These are phyloP conservation scores for Pyropia yezoensis DNA, from an alignment of 23 red algal species.

Conservation along the genomic window DNA sequence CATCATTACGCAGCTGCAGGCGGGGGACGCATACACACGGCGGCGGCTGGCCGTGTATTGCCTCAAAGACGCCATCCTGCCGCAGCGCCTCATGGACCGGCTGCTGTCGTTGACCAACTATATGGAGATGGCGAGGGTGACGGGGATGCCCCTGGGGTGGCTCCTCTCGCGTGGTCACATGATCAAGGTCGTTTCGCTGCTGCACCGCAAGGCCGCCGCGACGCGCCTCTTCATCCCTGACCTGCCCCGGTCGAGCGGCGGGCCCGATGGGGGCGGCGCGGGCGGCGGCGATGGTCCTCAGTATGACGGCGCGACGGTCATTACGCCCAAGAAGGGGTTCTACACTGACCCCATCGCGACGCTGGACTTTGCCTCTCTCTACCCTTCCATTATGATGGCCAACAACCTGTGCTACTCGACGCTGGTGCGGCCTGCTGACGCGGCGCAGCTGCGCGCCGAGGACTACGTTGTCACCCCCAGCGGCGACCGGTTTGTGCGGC, in stretches of 20 bases:
- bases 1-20: constrained; percentile 90
- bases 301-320: constrained; percentile 97
- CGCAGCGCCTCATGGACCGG: constrained; percentile 90
- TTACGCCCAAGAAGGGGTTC: constrained; percentile 68
- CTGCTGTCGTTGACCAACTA: constrained; percentile 96
- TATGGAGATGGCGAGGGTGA: constrained; percentile 96
- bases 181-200: constrained; percentile 94
- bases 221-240: constrained; percentile 82
- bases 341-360: constrained; percentile 90
- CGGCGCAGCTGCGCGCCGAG: constrained; percentile 33
- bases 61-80: constrained; percentile 91
- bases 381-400: constrained; percentile 99
- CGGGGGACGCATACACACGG: constrained; percentile 85
- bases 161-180: constrained; percentile 93
- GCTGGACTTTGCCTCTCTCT: constrained; percentile 94
- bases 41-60: constrained; percentile 92
- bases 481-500: constrained; percentile 73
- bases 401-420: constrained; percentile 95
- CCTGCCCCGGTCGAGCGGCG: constrained; percentile 11
- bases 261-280: background rate
- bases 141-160: constrained; percentile 92
- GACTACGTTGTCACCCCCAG: constrained; percentile 59
- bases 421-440: constrained; percentile 32
- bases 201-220: constrained; percentile 80
- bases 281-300: constrained; percentile 51